A percentile compares a stretch with the other conserved stretches of the same genome.
Conservation (phyloP, 345 rosid genomes). For the Heritiera littoralis region DNA sequence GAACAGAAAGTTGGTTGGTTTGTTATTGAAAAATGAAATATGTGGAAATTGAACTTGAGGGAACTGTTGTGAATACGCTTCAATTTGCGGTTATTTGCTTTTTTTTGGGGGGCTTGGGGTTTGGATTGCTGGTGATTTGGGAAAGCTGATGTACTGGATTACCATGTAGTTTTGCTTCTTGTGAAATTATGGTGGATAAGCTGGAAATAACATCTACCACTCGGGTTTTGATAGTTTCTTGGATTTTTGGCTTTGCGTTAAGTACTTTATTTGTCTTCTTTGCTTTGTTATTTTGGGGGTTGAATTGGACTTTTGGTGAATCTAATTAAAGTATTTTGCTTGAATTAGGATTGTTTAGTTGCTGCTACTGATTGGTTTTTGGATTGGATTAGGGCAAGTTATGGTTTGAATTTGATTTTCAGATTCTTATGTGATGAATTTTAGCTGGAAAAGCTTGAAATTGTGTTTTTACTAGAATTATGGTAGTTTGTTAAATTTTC, state of each 20-base stretch:
- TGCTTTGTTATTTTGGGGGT: not conserved
- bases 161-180: slow-evolving; percentile 2
- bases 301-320: not conserved
- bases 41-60: not conserved
- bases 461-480: not conserved
- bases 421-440: not conserved
- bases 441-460: not conserved
- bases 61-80: slow-evolving; percentile 20
- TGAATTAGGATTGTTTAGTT: slow-evolving; percentile 5
- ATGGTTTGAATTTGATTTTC: not conserved
- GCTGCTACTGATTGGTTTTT: not conserved
- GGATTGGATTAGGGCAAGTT: not conserved
- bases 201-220: not conserved
- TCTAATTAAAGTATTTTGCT: not conserved
- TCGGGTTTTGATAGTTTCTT: not conserved
- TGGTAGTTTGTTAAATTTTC: not conserved
- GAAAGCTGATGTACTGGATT: slow-evolving; percentile 11
- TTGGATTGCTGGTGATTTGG: not conserved
- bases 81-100: not conserved
- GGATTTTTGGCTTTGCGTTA: not conserved
- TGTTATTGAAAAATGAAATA: not conserved
- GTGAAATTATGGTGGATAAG: slow-evolving; percentile 13
- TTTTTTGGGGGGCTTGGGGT: not conserved
- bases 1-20: not conserved
- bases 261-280: not conserved